A percentile compares a stretch with the other conserved stretches of the same genome.
phyloP scores from a whole-genome alignment of 2,329 filamentous ascomycete species.

The Stemphylium vesicarium region DNA sequence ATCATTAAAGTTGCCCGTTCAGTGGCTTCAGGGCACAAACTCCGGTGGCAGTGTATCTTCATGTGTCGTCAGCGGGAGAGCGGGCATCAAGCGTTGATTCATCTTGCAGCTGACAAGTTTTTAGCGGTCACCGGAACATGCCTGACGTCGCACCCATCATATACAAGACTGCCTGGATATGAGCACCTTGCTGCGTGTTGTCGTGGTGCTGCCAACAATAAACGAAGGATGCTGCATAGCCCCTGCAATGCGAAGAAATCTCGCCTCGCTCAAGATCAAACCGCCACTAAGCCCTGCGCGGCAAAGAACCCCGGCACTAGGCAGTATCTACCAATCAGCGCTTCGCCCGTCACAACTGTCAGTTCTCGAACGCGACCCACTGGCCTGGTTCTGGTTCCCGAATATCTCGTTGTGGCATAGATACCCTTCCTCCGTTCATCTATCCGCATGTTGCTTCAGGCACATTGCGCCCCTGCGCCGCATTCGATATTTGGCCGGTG shows the following conservation, averaged over 20 bases:
- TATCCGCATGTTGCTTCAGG: constrained; percentile 28
- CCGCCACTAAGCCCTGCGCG: constrained; percentile 20
- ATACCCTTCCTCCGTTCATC: constrained; percentile 25
- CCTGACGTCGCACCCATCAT: too few species aligned
- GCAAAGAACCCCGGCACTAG: constrained; percentile 18
- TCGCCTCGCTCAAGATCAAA: constrained; percentile 15
- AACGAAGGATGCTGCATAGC: constrained; percentile 6
- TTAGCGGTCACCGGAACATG: too few species aligned
- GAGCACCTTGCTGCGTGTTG: neutral
- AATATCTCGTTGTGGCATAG: constrained; percentile 12
- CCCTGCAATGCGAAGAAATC: constrained; percentile 30
- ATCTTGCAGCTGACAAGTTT: neutral
- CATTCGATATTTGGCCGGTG: constrained; percentile 26
- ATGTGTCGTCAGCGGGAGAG: neutral
- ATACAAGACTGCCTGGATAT: neutral
- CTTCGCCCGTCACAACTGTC: constrained; percentile 13
- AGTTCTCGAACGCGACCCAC: constrained; percentile 16
- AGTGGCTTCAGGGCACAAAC: neutral
- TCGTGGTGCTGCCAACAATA: neutral
- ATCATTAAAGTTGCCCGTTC: constrained; percentile 10
- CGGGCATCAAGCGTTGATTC: neutral
- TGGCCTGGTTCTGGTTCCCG: constrained; percentile 10
- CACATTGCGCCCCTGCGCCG: constrained; percentile 26
- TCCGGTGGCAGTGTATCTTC: neutral
- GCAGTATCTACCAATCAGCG: constrained; percentile 26